Evolutionary conservation across 768 basidiomycete genomes (phyloP), one percentile per base, ranked within the genome.

Genomic region (Saitozyma podzolica): DNA sequence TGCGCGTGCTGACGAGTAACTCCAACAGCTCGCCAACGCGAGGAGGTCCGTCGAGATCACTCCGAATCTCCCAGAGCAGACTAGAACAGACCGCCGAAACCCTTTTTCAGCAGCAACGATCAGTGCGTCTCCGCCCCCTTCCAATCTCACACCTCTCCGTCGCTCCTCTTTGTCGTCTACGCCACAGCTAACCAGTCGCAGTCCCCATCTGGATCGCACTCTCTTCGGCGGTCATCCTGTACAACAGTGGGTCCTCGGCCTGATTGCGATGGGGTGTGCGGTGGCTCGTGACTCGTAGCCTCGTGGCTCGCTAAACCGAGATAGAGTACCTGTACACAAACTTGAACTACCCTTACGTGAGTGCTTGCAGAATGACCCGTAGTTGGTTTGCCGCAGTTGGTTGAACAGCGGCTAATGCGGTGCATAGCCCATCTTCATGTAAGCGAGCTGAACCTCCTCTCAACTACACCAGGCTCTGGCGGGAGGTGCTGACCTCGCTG

Each of bases 231-330:
- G 93, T 96, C 76, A 96, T 96, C 81, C 86, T 95, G 64, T 94
- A 95, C 85, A 95, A 95, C 84, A 94, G 92, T 80, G 88, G 87
- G 76, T 92, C 72, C 93, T 90, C 84, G 90, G 89, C 80, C 85
- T 64, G 42, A 61, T 52, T 1, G 56, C n/a, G 9, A 9, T 37
- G 41, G 16, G 29, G 29, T 29, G 29, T 29, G 29, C 29, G 29
- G 29, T 2, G 29, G 29, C 29, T 29, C 29, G 29, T 29, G 29
- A 5, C 29, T 29, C 29, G 29, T 40, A n/a, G n/a, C n/a, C n/a
- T n/a, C n/a, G 29, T 29, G 29, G 29, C 29, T 29, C 29, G 29
- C 29, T 50, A 5, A 29, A 2, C 29, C 29, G 29, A 29, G 29
- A 29, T 85, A 70, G 72, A 76, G 70, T 76, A 74, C 58, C 66